Conservation (phyloP, 2,329 filamentous ascomycete genomes). For the Neospermospora avenae region DNA sequence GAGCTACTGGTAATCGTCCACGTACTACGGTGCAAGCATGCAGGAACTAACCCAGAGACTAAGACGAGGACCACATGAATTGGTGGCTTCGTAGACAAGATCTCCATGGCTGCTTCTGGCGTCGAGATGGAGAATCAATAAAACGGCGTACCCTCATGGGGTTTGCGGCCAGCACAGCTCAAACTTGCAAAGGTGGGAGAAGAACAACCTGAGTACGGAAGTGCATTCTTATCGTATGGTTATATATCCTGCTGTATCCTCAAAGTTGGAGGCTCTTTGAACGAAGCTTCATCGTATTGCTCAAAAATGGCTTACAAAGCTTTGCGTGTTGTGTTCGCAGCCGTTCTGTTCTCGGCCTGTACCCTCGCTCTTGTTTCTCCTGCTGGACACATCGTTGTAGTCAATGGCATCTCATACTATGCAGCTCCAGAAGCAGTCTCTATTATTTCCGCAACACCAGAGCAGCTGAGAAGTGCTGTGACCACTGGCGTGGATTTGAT, state of each 20-base stretch:
- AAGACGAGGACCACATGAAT: no score
- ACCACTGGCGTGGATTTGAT: constrained; percentile 24
- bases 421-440: constrained; percentile 25
- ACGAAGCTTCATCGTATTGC: not conserved
- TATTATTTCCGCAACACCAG: constrained; percentile 19
- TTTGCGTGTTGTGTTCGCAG: not conserved
- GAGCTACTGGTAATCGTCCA: not conserved
- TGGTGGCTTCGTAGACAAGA: not conserved
- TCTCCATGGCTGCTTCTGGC: not conserved
- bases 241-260: not conserved
- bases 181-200: not conserved
- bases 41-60: not conserved
- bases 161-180: not conserved
- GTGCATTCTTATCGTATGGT: not conserved
- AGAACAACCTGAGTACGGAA: not conserved
- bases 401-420: constrained; percentile 37
- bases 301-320: not conserved
- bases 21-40: no score
- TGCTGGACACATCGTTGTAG: constrained; percentile 19
- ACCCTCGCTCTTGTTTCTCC: constrained; percentile 11
- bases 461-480: constrained; percentile 13
- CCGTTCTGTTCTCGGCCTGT: not conserved
- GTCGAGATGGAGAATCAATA: not conserved
- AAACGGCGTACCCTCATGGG: not conserved
- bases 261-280: not conserved